Evolutionary conservation across 768 basidiomycete genomes (phyloP).

Genomic region (Cystofilobasidium bisporidii): DNA sequence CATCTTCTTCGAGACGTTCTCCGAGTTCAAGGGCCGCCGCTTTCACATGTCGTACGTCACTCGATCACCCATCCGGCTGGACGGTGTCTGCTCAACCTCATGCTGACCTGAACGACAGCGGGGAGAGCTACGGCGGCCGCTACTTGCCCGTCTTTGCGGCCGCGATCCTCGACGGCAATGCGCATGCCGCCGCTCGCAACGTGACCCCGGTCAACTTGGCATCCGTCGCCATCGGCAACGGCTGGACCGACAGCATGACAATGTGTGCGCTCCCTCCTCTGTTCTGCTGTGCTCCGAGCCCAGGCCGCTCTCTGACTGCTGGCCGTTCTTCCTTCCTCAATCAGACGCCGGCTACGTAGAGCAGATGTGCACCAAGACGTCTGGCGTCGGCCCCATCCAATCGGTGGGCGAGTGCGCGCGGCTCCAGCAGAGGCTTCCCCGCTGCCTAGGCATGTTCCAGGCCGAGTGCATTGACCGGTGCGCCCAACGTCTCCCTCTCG

Average conservation of each 20-base stretch:
- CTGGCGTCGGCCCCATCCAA: constrained; percentile 13
- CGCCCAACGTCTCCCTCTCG: constrained; percentile 41
- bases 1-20: constrained; percentile 67
- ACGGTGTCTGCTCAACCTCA: too few species aligned
- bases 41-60: constrained; percentile 60
- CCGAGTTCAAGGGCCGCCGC: constrained; percentile 55
- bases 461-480: constrained; percentile 33
- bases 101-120: too few species aligned
- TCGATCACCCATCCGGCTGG: too few species aligned
- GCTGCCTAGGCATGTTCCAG: constrained; percentile 53
- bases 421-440: constrained; percentile 56
- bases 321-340: not conserved
- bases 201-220: constrained; percentile 51
- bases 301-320: too few species aligned
- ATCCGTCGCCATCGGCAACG: constrained; percentile 59
- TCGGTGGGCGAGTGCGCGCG: constrained; percentile 36
- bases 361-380: constrained; percentile 13
- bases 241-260: constrained; percentile 34
- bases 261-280: not conserved
- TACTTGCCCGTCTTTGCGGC: constrained; percentile 53
- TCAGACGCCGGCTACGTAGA: constrained; percentile 4
- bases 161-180: constrained; percentile 65
- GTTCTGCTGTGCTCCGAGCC: too few species aligned
- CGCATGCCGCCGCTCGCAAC: constrained; percentile 41
- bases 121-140: constrained; percentile 47